Evolutionary conservation across 352 stramenopile genomes (phyloP).

Genomic region (Phytophthora citrophthora): DNA sequence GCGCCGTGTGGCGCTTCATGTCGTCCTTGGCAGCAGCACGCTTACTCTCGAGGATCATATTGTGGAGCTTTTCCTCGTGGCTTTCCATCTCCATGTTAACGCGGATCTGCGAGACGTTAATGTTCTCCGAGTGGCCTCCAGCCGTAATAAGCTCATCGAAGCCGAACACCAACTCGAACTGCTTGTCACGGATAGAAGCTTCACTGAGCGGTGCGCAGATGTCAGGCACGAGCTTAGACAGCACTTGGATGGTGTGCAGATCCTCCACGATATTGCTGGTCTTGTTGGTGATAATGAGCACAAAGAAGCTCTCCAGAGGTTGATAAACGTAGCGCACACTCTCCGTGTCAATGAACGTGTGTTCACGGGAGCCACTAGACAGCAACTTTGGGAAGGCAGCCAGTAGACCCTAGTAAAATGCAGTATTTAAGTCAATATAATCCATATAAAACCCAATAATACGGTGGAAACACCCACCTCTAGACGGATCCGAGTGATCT

Average conservation of each 20-base stretch:
- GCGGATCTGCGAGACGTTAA: constrained; percentile 93
- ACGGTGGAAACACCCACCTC: constrained; percentile 68
- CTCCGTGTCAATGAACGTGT: constrained; percentile 99
- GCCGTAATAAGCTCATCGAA: constrained; percentile 99
- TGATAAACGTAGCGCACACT: constrained; percentile 99
- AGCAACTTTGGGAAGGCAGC: constrained; percentile 99
- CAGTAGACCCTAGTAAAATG: constrained; percentile 87
- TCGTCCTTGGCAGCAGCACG: constrained; percentile 89
- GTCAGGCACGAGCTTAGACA: constrained; percentile 98
- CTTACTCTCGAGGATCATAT: constrained; percentile 98
- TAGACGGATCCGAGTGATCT: constrained; percentile 98
- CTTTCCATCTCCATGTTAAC: constrained; percentile 99
- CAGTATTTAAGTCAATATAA: neutral
- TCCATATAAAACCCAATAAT: neutral
- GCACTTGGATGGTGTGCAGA: constrained; percentile 97
- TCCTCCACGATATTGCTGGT: constrained; percentile 99
- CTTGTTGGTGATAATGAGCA: constrained; percentile 99
- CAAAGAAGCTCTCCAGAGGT: constrained; percentile 97
- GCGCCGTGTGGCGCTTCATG: constrained; percentile 88
- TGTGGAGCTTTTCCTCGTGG: constrained; percentile 98
- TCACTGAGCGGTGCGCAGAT: constrained; percentile 95
- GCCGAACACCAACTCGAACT: constrained; percentile 99
- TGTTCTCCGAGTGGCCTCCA: constrained; percentile 97
- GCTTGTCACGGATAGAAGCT: constrained; percentile 94
- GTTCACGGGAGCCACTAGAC: constrained; percentile 92